phyloP scores from a whole-genome alignment of 164 flowering plant genomes.

The Annona squamosa region DNA sequence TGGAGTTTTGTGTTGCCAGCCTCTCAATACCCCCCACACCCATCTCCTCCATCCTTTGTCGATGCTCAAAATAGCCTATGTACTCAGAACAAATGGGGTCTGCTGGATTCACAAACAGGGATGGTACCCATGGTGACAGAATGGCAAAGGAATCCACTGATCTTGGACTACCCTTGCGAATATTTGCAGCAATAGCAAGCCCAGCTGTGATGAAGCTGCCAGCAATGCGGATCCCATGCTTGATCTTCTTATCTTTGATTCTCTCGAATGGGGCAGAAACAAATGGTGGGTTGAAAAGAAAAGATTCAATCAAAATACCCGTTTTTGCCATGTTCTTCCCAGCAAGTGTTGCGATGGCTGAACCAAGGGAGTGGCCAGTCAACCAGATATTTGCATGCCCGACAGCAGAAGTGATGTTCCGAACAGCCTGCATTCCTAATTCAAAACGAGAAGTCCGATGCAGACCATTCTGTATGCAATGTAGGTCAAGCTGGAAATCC shows the following conservation, averaged over 20 bases:
- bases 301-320: constrained; percentile 51
- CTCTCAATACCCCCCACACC: constrained; percentile 52
- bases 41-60: constrained; percentile 60
- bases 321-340: constrained; percentile 75
- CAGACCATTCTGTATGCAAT: constrained; percentile 48
- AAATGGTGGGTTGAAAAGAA: constrained; percentile 86
- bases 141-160: constrained; percentile 37
- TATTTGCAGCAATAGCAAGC: constrained; percentile 39
- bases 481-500: constrained; percentile 58
- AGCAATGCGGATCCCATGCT: constrained; percentile 59
- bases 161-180: constrained; percentile 7
- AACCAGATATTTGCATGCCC: constrained; percentile 56
- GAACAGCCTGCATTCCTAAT: constrained; percentile 61
- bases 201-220: constrained; percentile 71
- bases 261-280: constrained; percentile 65
- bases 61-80: constrained; percentile 64
- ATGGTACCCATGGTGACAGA: constrained; percentile 54
- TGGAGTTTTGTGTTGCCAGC: constrained; percentile 55
- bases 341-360: constrained; percentile 78
- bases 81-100: constrained; percentile 69
- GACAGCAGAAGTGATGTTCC: constrained; percentile 40
- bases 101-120: constrained; percentile 50
- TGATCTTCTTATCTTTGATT: constrained; percentile 51
- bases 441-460: constrained; percentile 61
- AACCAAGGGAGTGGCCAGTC: constrained; percentile 88